Evolutionary conservation across 192 early-diverging fungal species (phyloP), one percentile per base, ranked within the genome.

Genomic region (Umbelopsis ramanniana): DNA sequence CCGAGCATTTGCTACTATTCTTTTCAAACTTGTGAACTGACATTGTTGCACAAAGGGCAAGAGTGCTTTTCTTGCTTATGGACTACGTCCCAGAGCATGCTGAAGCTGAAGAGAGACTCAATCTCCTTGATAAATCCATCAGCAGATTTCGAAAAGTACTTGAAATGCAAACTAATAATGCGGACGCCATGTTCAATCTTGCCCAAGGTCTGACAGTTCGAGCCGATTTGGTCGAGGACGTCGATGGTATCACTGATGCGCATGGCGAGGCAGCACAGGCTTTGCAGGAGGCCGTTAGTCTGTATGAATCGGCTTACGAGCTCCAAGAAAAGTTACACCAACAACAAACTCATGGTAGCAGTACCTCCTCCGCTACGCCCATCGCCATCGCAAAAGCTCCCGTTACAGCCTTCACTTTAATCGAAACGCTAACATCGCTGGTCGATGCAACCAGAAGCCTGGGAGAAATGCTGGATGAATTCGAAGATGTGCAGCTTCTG

Each of bases 131-230:
- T 47, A 77, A 84, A n/a, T 87, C 90, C 2, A 85, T 89, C n/a
- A 72, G 78, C 12, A 78, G 79, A 10, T 85, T 91, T 52, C 72
- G 85, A 43, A 76, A 54, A 12, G 88, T 84, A 38, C 66, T 86
- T 15, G 52, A 33, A 22, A 72, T 87, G 11, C 82, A 87, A 60
- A 70, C 75, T 2, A 75, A 79, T 52, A 90, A 91, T 70, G 81
- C 87, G 8, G 92, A 93, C 69, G 80, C 80, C 0, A 74, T 89
- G 24, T 92, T 90, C 72, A 93, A 92, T 69, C 75, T 92, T 38
- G 89, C 86, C 8, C 90, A 91, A 73, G 90, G 89, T 0, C 52
- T 92, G 52, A 76, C 83, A 17, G 82, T 84, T 12, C 75, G 79
- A 23, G 85, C 90, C 1, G 89, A 91, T 66, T 69, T 88, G 14